Conservation (phyloP, 23 red algal genomes). For the Gracilaria gracilis region DNA sequence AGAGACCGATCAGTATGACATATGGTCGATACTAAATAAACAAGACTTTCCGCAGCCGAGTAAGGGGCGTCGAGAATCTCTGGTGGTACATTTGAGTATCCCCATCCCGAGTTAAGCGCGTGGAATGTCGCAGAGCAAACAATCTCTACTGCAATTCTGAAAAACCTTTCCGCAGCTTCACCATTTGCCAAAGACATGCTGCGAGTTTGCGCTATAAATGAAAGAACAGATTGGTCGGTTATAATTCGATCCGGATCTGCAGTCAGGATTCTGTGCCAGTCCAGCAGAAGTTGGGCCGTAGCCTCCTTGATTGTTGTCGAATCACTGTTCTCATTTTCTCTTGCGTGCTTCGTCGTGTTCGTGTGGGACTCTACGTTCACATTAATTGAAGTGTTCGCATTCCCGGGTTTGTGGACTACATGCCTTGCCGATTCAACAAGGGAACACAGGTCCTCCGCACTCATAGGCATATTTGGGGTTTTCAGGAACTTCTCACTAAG, state of each 20-base stretch:
- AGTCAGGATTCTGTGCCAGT: slow-evolving; percentile 68
- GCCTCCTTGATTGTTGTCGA: slow-evolving; percentile 36
- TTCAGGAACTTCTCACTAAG: too few species aligned
- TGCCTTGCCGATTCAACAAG: slow-evolving; percentile 60
- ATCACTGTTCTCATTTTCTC: slow-evolving; percentile 36
- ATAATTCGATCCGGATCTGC: slow-evolving; percentile 31
- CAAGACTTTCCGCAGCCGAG: slow-evolving; percentile 45
- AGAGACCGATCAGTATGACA: not conserved
- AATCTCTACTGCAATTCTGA: slow-evolving; percentile 63
- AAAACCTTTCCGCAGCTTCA: slow-evolving; percentile 56
- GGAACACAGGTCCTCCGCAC: slow-evolving; percentile 54
- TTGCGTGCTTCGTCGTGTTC: slow-evolving; percentile 14
- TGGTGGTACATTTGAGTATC: not conserved
- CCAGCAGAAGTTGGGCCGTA: slow-evolving; percentile 39
- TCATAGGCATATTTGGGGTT: slow-evolving; percentile 28
- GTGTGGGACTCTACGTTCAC: slow-evolving; percentile 2
- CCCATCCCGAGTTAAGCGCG: slow-evolving; percentile 20
- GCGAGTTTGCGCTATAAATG: slow-evolving; percentile 40
- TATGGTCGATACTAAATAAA: slow-evolving; percentile 40
- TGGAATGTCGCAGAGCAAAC: slow-evolving; percentile 37
- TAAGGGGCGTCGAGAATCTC: slow-evolving; percentile 45
- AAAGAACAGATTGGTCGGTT: slow-evolving; percentile 41
- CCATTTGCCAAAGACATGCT: slow-evolving; percentile 24
- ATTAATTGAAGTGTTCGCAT: not conserved
- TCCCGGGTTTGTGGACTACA: slow-evolving; percentile 40